These are phyloP conservation scores for Penicillium occitanis DNA, from an alignment of 2,329 filamentous ascomycete genomes.

Conservation along the genomic window DNA sequence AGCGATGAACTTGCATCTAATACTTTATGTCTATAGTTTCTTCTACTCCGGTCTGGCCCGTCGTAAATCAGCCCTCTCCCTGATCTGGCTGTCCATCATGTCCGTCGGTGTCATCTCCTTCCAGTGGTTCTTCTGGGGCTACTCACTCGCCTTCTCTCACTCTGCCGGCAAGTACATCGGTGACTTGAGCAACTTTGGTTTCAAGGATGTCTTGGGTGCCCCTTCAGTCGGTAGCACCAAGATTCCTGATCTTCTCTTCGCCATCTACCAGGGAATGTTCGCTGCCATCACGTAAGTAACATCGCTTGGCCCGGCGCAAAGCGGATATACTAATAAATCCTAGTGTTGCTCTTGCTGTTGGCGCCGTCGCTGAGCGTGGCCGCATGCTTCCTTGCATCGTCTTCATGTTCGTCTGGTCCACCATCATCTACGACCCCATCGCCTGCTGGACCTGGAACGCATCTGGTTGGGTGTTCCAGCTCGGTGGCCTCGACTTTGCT, in stretches of 20 bases:
- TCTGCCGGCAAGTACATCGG: constrained; percentile 73
- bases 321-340: neutral
- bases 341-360: constrained; percentile 77
- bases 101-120: constrained; percentile 76
- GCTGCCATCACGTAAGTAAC: constrained; percentile 74
- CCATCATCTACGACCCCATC: constrained; percentile 86
- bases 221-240: constrained; percentile 71
- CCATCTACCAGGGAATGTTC: constrained; percentile 63
- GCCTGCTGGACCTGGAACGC: constrained; percentile 96
- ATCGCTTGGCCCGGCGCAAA: neutral
- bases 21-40: constrained; percentile 55
- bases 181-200: constrained; percentile 74
- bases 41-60: constrained; percentile 91
- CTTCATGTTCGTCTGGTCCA: constrained; percentile 93
- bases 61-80: constrained; percentile 81
- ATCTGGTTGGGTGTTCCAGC: constrained; percentile 72
- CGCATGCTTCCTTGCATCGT: constrained; percentile 84
- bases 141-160: constrained; percentile 79
- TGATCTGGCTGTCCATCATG: constrained; percentile 84
- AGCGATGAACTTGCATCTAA: neutral
- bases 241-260: constrained; percentile 81
- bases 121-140: constrained; percentile 97
- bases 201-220: constrained; percentile 70
- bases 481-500: constrained; percentile 85
- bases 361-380: constrained; percentile 81